Evolutionary conservation across 345 rosid species (phyloP).

Genomic region (Cochlearia excelsa): DNA sequence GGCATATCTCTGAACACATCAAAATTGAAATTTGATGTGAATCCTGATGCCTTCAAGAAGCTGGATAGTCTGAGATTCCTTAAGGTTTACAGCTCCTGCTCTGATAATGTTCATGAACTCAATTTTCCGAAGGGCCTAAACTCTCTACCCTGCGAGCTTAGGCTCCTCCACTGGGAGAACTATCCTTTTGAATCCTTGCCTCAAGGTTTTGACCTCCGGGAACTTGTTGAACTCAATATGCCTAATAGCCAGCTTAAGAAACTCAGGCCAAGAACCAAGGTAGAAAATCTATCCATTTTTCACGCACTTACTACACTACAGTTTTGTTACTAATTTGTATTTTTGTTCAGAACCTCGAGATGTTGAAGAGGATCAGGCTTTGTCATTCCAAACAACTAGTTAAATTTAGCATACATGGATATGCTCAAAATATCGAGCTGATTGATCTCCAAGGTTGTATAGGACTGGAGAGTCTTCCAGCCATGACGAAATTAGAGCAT

Average conservation of each 20-base stretch:
- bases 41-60: slow-evolving; percentile 5
- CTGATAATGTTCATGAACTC: neutral
- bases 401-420: neutral
- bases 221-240: slow-evolving; percentile 22
- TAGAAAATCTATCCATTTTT: neutral
- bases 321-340: neutral
- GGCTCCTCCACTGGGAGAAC: slow-evolving; percentile 26
- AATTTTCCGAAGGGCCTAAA: neutral
- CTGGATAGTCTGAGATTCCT: slow-evolving; percentile 22
- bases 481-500: neutral
- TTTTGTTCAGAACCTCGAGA: neutral
- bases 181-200: slow-evolving; percentile 15
- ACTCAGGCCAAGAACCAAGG: slow-evolving; percentile 15
- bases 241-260: neutral
- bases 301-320: neutral
- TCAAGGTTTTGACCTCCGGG: neutral
- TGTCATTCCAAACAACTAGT: slow-evolving; percentile 10
- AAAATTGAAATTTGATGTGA: neutral
- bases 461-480: slow-evolving; percentile 6
- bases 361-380: slow-evolving; percentile 15
- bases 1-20: slow-evolving; percentile 21
- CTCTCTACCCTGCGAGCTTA: slow-evolving; percentile 8
- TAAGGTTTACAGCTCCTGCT: neutral
- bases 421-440: slow-evolving; percentile 11
- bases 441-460: slow-evolving; percentile 25